A percentile compares a stretch with the other conserved stretches of the same genome.
phyloP scores from a whole-genome alignment of 2,329 filamentous ascomycete genomes.

The Pezicula neosporulosa region DNA sequence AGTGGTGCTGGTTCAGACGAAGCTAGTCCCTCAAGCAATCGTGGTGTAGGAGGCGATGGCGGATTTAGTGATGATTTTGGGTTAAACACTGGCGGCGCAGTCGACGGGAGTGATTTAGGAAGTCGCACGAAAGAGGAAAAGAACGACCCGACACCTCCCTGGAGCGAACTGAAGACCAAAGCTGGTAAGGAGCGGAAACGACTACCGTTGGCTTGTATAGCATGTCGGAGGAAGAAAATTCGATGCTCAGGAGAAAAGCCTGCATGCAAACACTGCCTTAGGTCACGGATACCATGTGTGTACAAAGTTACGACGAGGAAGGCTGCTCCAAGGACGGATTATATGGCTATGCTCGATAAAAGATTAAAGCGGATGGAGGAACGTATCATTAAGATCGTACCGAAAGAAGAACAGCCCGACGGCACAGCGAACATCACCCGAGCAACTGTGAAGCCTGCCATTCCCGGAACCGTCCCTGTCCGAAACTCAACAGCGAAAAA shows the following conservation, averaged over 20 bases:
- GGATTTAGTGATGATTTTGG: constrained; percentile 52
- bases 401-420: constrained; percentile 75
- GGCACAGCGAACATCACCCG: constrained; percentile 64
- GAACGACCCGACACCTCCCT: constrained; percentile 57
- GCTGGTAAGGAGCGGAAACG: constrained; percentile 95
- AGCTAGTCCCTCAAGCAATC: constrained; percentile 27
- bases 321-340: constrained; percentile 90
- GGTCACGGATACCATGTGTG: constrained; percentile 90
- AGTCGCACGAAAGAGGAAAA: constrained; percentile 55
- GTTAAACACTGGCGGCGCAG: constrained; percentile 40
- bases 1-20: constrained; percentile 27
- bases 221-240: constrained; percentile 95
- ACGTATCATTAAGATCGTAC: constrained; percentile 91
- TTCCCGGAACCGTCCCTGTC: constrained; percentile 49
- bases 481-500: constrained; percentile 67
- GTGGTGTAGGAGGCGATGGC: constrained; percentile 19
- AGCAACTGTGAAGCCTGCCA: constrained; percentile 79
- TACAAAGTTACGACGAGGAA: constrained; percentile 97
- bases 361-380: constrained; percentile 96
- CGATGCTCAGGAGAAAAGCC: constrained; percentile 97
- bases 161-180: constrained; percentile 84
- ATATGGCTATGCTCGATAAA: constrained; percentile 99
- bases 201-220: constrained; percentile 89
- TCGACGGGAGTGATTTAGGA: constrained; percentile 51
- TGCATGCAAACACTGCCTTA: constrained; percentile 91